Evolutionary conservation across 2,329 filamentous ascomycete genomes (phyloP).

Genomic region (Ophiocordyceps robertsii): DNA sequence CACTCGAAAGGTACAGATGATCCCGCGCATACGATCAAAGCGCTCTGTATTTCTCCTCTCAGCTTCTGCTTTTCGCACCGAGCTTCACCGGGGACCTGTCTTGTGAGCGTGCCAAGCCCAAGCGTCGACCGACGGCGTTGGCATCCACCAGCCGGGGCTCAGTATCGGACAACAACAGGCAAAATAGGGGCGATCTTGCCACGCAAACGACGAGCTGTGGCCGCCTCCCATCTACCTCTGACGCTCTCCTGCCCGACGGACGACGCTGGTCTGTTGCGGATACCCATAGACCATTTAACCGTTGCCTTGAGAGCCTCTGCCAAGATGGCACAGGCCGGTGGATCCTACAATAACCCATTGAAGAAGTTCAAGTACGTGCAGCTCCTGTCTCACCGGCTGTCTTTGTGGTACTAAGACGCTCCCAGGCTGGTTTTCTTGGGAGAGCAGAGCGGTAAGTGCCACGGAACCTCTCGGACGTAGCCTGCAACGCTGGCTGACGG

Average conservation of each 20-base stretch:
- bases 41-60: neutral
- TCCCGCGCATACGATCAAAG: neutral
- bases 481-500: slow-evolving; percentile 7
- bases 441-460: slow-evolving; percentile 83
- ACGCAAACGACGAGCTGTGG: no score
- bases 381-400: neutral
- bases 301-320: neutral
- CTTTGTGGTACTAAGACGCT: slow-evolving; percentile 7
- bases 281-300: neutral
- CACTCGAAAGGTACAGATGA: no score
- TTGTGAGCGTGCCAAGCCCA: no score
- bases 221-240: no score
- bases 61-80: neutral
- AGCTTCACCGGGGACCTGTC: no score
- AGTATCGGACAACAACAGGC: no score
- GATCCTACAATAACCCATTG: slow-evolving; percentile 94
- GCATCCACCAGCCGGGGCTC: no score
- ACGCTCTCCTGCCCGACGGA: neutral
- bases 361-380: slow-evolving; percentile 94
- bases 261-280: neutral
- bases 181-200: no score
- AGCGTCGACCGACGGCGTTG: no score
- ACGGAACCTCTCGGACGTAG: neutral
- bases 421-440: slow-evolving; percentile 86
- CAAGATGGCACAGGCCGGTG: slow-evolving; percentile 69